These are phyloP conservation scores for Saprolegnia parasitica DNA, from an alignment of 352 stramenopile species.

Conservation along the genomic window DNA sequence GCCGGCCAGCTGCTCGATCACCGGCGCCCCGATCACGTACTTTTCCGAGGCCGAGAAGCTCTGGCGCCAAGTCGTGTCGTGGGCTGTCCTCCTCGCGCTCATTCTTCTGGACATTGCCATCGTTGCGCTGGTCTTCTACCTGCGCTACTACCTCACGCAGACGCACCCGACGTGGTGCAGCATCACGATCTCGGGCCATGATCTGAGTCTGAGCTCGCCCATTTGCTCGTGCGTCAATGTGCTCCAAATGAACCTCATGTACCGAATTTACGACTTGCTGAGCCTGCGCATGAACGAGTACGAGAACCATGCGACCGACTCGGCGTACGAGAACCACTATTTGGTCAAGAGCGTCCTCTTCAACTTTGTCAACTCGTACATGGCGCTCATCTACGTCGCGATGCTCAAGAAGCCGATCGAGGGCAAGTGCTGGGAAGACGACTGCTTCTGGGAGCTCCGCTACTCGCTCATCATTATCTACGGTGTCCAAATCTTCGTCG, in stretches of 20 bases:
- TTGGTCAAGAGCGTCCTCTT: constrained; percentile 94
- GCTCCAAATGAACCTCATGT: constrained; percentile 85
- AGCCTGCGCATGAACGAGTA: constrained; percentile 87
- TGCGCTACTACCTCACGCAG: constrained; percentile 69
- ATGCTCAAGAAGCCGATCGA: constrained; percentile 78
- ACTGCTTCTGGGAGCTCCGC: constrained; percentile 50
- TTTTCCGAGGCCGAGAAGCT: constrained; percentile 54
- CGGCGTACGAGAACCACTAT: constrained; percentile 87
- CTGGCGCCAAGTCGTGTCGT: constrained; percentile 68
- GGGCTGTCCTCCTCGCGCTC: constrained; percentile 68
- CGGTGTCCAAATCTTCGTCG: constrained; percentile 75
- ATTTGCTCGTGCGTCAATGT: constrained; percentile 68
- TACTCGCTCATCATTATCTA: constrained; percentile 90
- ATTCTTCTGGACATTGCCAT: constrained; percentile 70
- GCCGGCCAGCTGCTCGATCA: constrained; percentile 67
- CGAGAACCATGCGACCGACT: constrained; percentile 90
- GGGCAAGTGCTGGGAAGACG: constrained; percentile 30
- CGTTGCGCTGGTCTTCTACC: constrained; percentile 69
- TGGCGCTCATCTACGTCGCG: constrained; percentile 90
- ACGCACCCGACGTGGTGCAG: constrained; percentile 42
- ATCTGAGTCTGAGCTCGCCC: constrained; percentile 60
- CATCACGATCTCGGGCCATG: constrained; percentile 49
- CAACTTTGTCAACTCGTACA: constrained; percentile 95
- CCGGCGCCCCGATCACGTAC: constrained; percentile 59
- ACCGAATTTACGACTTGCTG: constrained; percentile 87